These are phyloP conservation scores for Babesia divergens DNA, from an alignment of 169 alveolate genomes.

Conservation along the genomic window DNA sequence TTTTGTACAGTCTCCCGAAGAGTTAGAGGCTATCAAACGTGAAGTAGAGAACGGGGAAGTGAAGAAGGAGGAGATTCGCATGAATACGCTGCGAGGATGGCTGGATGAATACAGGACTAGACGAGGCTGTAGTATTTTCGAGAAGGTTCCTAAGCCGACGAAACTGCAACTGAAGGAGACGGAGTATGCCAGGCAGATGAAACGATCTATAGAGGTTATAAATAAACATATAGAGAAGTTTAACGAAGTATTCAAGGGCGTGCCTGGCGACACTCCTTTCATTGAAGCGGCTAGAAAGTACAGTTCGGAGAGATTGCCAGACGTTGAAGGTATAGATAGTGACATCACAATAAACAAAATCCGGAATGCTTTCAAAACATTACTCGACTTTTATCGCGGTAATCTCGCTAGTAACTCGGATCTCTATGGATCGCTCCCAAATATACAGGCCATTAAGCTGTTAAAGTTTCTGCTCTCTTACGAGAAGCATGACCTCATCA, in stretches of 20 bases:
- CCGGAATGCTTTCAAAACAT: background rate
- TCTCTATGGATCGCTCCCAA: slow-evolving; percentile 28
- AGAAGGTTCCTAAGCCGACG: background rate
- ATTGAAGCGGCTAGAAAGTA: background rate
- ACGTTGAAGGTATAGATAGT: background rate
- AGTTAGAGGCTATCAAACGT: background rate
- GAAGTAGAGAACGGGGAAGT: slow-evolving; percentile 8
- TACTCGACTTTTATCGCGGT: slow-evolving; percentile 34
- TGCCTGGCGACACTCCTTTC: slow-evolving; percentile 14
- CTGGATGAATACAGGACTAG: slow-evolving; percentile 29
- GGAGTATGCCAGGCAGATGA: slow-evolving; percentile 3
- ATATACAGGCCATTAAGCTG: background rate
- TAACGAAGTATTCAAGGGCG: slow-evolving; percentile 15
- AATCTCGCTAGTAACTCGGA: slow-evolving; percentile 15
- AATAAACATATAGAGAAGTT: slow-evolving; percentile 24
- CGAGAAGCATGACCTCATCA: slow-evolving; percentile 44
- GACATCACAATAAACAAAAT: slow-evolving; percentile 7
- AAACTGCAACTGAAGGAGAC: slow-evolving; percentile 31
- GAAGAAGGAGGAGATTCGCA: background rate
- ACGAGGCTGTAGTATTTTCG: background rate
- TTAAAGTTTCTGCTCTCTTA: slow-evolving; percentile 40
- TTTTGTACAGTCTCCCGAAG: background rate
- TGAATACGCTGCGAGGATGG: slow-evolving; percentile 44
- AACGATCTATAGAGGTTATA: background rate
- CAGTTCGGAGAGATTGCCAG: background rate